phyloP scores from a whole-genome alignment of 768 basidiomycete genomes.

The Saitozyma podzolica region DNA sequence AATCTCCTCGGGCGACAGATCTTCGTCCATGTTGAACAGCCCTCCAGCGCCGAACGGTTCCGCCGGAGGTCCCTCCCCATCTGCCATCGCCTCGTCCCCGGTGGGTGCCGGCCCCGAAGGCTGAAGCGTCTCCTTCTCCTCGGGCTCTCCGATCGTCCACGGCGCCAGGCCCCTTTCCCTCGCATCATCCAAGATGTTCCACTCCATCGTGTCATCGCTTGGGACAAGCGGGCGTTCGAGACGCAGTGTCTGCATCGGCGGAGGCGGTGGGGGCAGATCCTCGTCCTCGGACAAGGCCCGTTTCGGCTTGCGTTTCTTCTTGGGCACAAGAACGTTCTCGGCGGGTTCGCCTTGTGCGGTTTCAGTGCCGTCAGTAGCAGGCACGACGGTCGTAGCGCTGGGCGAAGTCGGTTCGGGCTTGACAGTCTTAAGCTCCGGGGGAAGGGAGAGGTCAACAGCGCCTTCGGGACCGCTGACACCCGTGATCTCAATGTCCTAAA shows the following conservation, averaged over 20 bases:
- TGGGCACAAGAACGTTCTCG: constrained; percentile 32
- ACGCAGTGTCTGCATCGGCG: constrained; percentile 44
- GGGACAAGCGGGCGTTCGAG: constrained; percentile 20
- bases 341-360: constrained; percentile 1
- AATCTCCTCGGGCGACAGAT: constrained; percentile 27
- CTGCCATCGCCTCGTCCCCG: background rate
- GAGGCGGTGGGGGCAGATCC: constrained; percentile 40
- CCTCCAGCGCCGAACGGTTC: background rate
- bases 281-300: constrained; percentile 30
- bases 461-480: constrained; percentile 4
- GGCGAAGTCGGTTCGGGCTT: constrained; percentile 16
- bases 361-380: constrained; percentile 4
- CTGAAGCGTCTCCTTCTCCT: constrained; percentile 13
- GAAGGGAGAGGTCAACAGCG: background rate
- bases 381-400: constrained; percentile 5
- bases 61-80: background rate
- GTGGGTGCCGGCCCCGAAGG: constrained; percentile 1
- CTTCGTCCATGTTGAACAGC: constrained; percentile 16
- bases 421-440: background rate
- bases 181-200: constrained; percentile 41
- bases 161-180: constrained; percentile 34
- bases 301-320: constrained; percentile 22
- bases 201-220: constrained; percentile 27
- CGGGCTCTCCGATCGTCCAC: constrained; percentile 12
- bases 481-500: constrained; percentile 4